phyloP scores from a whole-genome alignment of 805 yeast genomes.

The Kodamaea sagamina region DNA sequence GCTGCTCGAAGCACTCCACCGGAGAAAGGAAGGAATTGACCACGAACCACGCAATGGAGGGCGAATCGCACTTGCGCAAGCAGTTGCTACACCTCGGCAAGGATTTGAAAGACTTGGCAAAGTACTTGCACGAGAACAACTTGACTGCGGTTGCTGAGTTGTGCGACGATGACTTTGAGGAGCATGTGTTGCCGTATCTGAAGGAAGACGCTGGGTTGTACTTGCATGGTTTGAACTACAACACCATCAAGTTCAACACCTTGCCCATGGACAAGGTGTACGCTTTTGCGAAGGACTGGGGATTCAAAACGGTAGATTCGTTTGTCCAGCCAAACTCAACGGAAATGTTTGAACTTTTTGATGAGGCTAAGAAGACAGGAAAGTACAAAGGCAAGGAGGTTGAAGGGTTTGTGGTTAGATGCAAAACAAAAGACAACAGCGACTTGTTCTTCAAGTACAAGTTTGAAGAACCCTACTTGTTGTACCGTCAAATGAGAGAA shows the following conservation, averaged over 20 bases:
- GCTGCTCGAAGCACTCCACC: slow-evolving; percentile 89
- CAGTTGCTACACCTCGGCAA: slow-evolving; percentile 51
- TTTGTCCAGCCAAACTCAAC: slow-evolving; percentile 39
- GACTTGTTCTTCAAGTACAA: slow-evolving; percentile 89
- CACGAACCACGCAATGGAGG: slow-evolving; percentile 75
- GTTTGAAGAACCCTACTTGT: slow-evolving; percentile 90
- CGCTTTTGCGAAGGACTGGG: slow-evolving; percentile 63
- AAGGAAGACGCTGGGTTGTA: slow-evolving; percentile 76
- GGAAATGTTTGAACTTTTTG: slow-evolving; percentile 52
- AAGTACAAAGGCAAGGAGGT: slow-evolving; percentile 68
- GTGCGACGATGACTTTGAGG: slow-evolving; percentile 93
- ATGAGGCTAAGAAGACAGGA: slow-evolving; percentile 63
- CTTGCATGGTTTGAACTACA: slow-evolving; percentile 82
- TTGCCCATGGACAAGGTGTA: slow-evolving; percentile 60
- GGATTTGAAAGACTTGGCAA: slow-evolving; percentile 54
- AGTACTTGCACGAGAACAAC: slow-evolving; percentile 48
- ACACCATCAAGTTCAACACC: slow-evolving; percentile 64
- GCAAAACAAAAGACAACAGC: slow-evolving; percentile 34
- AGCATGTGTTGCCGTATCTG: slow-evolving; percentile 80
- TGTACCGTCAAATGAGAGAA: slow-evolving; percentile 91
- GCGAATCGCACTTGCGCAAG: slow-evolving; percentile 54
- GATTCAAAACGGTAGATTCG: slow-evolving; percentile 63
- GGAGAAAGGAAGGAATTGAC: slow-evolving; percentile 58
- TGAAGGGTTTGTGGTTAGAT: slow-evolving; percentile 92
- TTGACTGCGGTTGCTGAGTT: slow-evolving; percentile 88